Base-by-base conservation (phyloP, 495 filamentous ascomycete genomes). In the Pyrenula aspistea region DNA sequence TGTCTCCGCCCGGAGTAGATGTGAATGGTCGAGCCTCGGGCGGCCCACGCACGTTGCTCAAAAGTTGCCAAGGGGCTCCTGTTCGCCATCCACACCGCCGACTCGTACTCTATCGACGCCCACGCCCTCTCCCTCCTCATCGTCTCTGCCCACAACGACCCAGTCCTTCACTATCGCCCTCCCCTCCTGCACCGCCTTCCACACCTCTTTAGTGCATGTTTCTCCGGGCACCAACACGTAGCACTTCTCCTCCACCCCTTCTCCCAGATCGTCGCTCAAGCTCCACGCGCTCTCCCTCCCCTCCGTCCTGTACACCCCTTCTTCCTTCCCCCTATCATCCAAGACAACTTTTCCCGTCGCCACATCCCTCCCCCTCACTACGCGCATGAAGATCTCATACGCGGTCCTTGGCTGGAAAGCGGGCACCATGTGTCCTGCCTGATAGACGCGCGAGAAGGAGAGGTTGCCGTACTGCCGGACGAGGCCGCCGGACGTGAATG, bases 221-320 rank as follows among this genome's bases (percentile, higher is more conserved):
- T 63, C 51, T 12, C 55, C 57, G 22, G 71, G 51, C 22, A 68
- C 66, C 22, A 74, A 64, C 11, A 77, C 66, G 57, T 82, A 82
- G 60, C 79, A 81, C 21, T 65, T 61, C 10, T 70, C 67, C 25
- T 55, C 68, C 10, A 77, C 72, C 47, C 58, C 61, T 8, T 65
- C 67, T 19, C 60, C 60, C 0, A 71, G 68, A 2, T 70, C 65
- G 24, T 67, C 56, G 49, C 78, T 75, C 56, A 81, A 71, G 2
- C 75, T 61, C 70, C 71, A 80, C n/a, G 78, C 81, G 49, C 76
- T 73, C 10, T 64, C 62, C 1, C 75, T 69, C 0, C 83, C 83
- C 31, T 65, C 50, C 0, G 78, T 83, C 2, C 59, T 59, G 56
- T 83, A 84, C 0, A 65, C 68, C 2, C 24, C 50, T 53, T 73